Conservation (phyloP, 2,329 filamentous ascomycete genomes). For the Cercospora zeae-maydis region DNA sequence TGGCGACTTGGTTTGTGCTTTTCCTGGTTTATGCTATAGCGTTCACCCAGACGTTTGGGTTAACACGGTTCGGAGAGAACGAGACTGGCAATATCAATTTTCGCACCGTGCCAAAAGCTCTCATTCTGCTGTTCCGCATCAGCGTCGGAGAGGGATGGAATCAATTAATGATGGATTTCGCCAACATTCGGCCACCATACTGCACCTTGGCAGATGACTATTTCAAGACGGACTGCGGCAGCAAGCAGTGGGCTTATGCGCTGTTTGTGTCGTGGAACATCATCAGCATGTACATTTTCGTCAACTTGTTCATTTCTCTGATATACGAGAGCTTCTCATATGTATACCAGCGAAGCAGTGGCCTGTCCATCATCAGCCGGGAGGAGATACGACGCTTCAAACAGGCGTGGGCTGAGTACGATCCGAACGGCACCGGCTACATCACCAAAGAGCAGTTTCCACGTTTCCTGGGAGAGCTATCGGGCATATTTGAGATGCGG, state of each 20-base stretch:
- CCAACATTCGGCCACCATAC: conserved; percentile 70
- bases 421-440: conserved; percentile 85
- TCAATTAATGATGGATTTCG: conserved; percentile 92
- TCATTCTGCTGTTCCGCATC: conserved; percentile 89
- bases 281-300: conserved; percentile 99
- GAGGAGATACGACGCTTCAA: conserved; percentile 97
- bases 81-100: conserved; percentile 84
- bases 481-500: conserved; percentile 93
- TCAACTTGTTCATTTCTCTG: conserved; percentile 94
- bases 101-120: conserved; percentile 84
- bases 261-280: conserved; percentile 98
- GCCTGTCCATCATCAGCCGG: conserved; percentile 82
- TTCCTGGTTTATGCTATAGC: conserved; percentile 97
- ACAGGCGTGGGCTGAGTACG: conserved; percentile 94
- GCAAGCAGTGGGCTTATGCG: conserved; percentile 78
- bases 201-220: conserved; percentile 72
- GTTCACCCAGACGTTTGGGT: conserved; percentile 89
- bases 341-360: conserved; percentile 93
- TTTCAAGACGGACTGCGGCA: conserved; percentile 89
- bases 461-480: conserved; percentile 80
- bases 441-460: conserved; percentile 90
- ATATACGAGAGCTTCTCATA: conserved; percentile 99
- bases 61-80: conserved; percentile 76
- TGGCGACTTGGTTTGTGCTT: conserved; percentile 95
- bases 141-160: conserved; percentile 98